phyloP scores from a whole-genome alignment of 2,329 filamentous ascomycete genomes.

The Xylaria sp. region DNA sequence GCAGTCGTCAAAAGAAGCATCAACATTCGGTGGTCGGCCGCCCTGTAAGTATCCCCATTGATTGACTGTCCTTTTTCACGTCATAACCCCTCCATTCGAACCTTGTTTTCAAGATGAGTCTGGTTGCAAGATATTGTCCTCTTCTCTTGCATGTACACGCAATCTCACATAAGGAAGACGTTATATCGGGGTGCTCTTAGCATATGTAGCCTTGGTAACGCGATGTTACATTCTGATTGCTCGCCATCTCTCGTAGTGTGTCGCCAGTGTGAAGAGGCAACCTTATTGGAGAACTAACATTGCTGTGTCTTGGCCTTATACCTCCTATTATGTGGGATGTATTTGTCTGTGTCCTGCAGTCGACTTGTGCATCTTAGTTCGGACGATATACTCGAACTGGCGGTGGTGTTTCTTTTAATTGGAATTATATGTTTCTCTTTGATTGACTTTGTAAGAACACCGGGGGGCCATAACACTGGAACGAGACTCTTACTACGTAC shows the following conservation, averaged over 20 bases:
- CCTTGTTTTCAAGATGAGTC: too few species aligned
- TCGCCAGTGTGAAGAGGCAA: conserved; percentile 24
- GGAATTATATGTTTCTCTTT: conserved; percentile 22
- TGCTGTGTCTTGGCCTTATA: conserved; percentile 21
- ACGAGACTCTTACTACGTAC: conserved; percentile 10
- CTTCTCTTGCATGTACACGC: not conserved
- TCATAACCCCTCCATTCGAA: not conserved
- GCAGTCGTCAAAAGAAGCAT: not conserved
- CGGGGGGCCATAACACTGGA: conserved; percentile 3
- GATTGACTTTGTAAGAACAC: not conserved
- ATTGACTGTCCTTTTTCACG: not conserved
- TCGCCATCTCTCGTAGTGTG: conserved; percentile 16
- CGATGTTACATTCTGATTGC: conserved; percentile 25
- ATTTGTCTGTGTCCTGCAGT: conserved; percentile 1
- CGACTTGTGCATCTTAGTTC: not conserved
- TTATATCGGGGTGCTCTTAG: conserved; percentile 12
- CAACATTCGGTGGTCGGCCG: not conserved
- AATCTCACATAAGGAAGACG: conserved; percentile 23
- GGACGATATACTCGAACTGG: conserved; percentile 8
- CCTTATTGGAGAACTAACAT: conserved; percentile 16
- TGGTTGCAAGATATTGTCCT: not conserved
- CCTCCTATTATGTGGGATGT: conserved; percentile 5
- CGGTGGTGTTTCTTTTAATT: conserved; percentile 16
- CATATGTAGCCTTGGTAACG: conserved; percentile 28
- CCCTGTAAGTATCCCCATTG: not conserved